phyloP scores from a whole-genome alignment of 164 flowering plant genomes.

The Chimonanthus praecox region DNA sequence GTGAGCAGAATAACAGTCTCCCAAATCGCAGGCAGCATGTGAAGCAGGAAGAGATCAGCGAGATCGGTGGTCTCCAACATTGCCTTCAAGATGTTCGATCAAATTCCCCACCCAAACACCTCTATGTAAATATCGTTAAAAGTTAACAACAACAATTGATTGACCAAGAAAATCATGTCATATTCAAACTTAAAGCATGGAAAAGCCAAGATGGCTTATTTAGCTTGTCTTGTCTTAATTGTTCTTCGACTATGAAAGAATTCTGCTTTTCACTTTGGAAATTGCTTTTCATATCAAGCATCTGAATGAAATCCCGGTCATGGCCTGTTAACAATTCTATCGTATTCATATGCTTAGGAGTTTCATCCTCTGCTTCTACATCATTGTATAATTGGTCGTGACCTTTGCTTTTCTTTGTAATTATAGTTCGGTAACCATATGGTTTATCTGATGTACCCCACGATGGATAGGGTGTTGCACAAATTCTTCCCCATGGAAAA shows the following conservation, averaged over 20 bases:
- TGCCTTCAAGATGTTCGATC: too few relatives aligned
- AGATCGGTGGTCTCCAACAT: too few relatives aligned
- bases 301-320: conserved; percentile 20
- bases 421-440: neutral
- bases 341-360: conserved; percentile 8
- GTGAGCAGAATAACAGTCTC: too few relatives aligned
- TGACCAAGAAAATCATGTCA: conserved; percentile 24
- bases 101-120: too few relatives aligned
- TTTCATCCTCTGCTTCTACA: neutral
- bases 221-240: conserved; percentile 35
- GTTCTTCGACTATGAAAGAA: conserved; percentile 30
- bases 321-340: conserved; percentile 15
- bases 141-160: neutral
- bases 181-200: conserved; percentile 57
- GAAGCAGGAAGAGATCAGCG: too few relatives aligned
- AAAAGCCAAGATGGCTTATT: conserved; percentile 63
- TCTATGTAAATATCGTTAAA: too few relatives aligned
- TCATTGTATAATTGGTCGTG: conserved; percentile 25
- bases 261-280: conserved; percentile 9
- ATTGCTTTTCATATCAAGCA: neutral
- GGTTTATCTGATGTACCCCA: neutral
- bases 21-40: too few relatives aligned
- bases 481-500: neutral
- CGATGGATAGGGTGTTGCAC: neutral
- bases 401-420: conserved; percentile 11